phyloP scores from a whole-genome alignment of 352 stramenopile genomes.

The Hyaloperonospora brassicae region DNA sequence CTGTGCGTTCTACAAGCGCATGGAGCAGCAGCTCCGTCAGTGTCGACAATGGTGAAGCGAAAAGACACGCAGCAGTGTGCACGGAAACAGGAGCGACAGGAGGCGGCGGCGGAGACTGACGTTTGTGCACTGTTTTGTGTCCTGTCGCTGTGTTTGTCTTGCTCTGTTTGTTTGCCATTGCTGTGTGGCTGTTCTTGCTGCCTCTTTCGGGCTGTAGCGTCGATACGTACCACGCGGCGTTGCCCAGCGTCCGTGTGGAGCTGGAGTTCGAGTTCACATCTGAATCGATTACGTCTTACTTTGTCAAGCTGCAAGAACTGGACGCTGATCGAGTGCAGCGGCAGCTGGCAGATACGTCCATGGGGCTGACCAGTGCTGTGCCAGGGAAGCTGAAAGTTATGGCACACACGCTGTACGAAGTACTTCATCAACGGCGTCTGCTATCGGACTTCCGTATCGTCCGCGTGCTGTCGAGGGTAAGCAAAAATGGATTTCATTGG shows the following conservation, averaged over 20 bases:
- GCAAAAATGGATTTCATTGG: not conserved
- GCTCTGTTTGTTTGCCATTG: not conserved
- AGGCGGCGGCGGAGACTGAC: too few species aligned
- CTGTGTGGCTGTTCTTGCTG: not conserved
- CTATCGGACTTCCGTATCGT: slow-evolving; percentile 79
- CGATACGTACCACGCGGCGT: slow-evolving; percentile 75
- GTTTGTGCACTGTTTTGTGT: too few species aligned
- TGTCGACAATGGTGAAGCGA: slow-evolving; percentile 57
- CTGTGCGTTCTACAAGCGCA: slow-evolving; percentile 62
- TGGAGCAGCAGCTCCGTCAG: slow-evolving; percentile 49
- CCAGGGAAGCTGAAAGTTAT: slow-evolving; percentile 23
- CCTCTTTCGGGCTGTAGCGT: slow-evolving; percentile 31
- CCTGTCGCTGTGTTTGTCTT: too few species aligned
- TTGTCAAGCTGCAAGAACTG: slow-evolving; percentile 62
- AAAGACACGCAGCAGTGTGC: not conserved
- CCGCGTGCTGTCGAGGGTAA: slow-evolving; percentile 59
- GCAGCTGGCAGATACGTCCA: slow-evolving; percentile 32
- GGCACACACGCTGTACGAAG: slow-evolving; percentile 63
- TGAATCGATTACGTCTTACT: slow-evolving; percentile 65
- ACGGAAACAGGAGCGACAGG: not conserved
- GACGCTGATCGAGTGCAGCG: slow-evolving; percentile 61
- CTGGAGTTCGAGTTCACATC: slow-evolving; percentile 74
- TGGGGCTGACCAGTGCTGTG: slow-evolving; percentile 16
- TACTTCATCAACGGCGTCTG: slow-evolving; percentile 65
- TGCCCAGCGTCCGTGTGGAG: slow-evolving; percentile 62